Evolutionary conservation across 2,329 filamentous ascomycete genomes (phyloP).

Genomic region (Paecilomyces dactylethromorphus): DNA sequence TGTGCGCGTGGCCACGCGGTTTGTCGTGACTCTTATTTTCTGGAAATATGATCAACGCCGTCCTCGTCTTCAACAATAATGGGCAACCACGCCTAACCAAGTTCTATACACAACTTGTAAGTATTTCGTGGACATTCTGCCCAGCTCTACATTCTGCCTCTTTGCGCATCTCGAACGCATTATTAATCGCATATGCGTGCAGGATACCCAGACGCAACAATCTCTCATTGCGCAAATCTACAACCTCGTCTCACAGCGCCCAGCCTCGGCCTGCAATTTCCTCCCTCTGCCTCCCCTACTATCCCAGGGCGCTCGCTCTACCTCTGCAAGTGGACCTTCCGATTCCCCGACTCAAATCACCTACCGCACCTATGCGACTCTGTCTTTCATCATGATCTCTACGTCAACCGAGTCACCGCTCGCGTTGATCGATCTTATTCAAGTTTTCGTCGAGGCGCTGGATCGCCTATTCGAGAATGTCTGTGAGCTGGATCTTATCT

Average conservation of each 20-base stretch:
- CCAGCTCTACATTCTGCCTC: neutral
- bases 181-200: constrained; percentile 2
- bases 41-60: constrained; percentile 85
- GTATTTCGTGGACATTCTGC: constrained; percentile 10
- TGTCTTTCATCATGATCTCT: constrained; percentile 97
- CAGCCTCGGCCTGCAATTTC: constrained; percentile 93
- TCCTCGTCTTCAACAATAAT: constrained; percentile 97
- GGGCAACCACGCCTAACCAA: constrained; percentile 95
- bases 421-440: constrained; percentile 90
- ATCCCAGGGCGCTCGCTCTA: constrained; percentile 44
- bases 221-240: constrained; percentile 97
- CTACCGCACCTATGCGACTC: constrained; percentile 95
- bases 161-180: neutral
- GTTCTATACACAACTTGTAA: constrained; percentile 94
- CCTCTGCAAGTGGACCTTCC: constrained; percentile 54
- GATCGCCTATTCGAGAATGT: constrained; percentile 97
- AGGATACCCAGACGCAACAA: constrained; percentile 98
- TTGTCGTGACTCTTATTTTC: neutral
- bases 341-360: constrained; percentile 93
- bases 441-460: constrained; percentile 94
- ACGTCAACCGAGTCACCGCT: constrained; percentile 94
- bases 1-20: neutral
- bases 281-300: constrained; percentile 68
- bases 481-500: constrained; percentile 95
- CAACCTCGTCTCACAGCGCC: constrained; percentile 84